Evolutionary conservation across 2,329 filamentous ascomycete genomes (phyloP).

Genomic region (Phyllosticta citriasiana): DNA sequence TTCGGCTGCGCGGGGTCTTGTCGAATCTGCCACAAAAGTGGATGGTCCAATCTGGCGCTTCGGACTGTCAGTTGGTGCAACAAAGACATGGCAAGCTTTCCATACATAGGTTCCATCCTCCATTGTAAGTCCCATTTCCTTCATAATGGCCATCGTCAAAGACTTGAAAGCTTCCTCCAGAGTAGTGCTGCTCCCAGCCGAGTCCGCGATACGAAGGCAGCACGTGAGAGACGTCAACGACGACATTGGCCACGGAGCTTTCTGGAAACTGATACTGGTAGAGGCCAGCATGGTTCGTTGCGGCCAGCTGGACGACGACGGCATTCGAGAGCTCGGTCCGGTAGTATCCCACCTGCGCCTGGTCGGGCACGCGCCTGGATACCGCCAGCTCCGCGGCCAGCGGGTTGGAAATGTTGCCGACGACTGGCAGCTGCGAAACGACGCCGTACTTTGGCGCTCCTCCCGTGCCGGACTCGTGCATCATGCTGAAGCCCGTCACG

Average conservation of each 20-base stretch:
- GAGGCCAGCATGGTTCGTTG: conserved; percentile 46
- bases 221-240: conserved; percentile 56
- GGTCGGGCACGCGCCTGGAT: conserved; percentile 40
- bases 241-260: conserved; percentile 32
- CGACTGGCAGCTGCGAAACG: conserved; percentile 25
- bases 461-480: conserved; percentile 27
- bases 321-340: conserved; percentile 44
- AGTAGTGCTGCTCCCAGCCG: conserved; percentile 52
- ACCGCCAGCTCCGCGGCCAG: conserved; percentile 44
- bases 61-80: neutral
- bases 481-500: conserved; percentile 27
- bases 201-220: conserved; percentile 51
- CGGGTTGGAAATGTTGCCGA: conserved; percentile 35
- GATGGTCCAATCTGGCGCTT: conserved; percentile 50
- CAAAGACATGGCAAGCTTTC: neutral
- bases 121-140: conserved; percentile 53
- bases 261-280: conserved; percentile 50
- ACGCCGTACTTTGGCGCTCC: conserved; percentile 27
- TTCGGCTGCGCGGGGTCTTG: conserved; percentile 18
- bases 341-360: conserved; percentile 53
- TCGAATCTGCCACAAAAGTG: conserved; percentile 56
- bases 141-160: conserved; percentile 45
- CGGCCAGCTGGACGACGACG: conserved; percentile 48
- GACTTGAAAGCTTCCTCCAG: conserved; percentile 49
- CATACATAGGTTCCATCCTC: conserved; percentile 51